Conservation (phyloP, 208 protist genomes). For the Trypanosoma platydactyli region DNA sequence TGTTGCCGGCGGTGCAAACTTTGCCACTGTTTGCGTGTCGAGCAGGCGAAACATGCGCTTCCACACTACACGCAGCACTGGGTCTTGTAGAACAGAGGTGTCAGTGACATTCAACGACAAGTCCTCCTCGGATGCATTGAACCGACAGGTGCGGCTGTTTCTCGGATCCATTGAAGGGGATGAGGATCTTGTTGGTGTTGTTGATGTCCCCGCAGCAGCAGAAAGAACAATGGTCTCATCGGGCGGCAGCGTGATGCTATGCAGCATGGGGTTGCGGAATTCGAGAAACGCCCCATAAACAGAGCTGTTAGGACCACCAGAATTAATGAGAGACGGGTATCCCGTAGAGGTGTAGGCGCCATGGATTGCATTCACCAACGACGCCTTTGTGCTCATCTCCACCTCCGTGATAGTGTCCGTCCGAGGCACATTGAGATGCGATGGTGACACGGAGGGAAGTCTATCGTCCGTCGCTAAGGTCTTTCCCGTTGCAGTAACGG, state of each 20-base stretch:
- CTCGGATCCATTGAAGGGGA: too few species aligned
- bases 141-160: too few species aligned
- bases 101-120: too few species aligned
- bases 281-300: constrained; percentile 80
- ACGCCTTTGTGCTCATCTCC: constrained; percentile 41
- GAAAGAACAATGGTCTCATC: constrained; percentile 51
- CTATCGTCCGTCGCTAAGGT: neutral
- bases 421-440: neutral
- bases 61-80: constrained; percentile 55
- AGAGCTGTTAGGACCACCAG: constrained; percentile 32
- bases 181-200: neutral
- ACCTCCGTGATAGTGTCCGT: neutral
- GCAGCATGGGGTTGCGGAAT: constrained; percentile 48
- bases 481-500: too few species aligned
- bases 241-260: constrained; percentile 69
- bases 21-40: neutral
- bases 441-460: neutral
- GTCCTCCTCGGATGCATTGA: too few species aligned
- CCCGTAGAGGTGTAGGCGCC: constrained; percentile 75
- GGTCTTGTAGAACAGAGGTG: neutral
- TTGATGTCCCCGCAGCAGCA: neutral
- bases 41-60: constrained; percentile 26
- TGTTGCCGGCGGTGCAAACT: neutral
- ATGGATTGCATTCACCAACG: constrained; percentile 67
- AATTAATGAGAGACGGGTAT: constrained; percentile 57